Evolutionary conservation across 768 basidiomycete genomes (phyloP).

Genomic region (Piloderma croceum): DNA sequence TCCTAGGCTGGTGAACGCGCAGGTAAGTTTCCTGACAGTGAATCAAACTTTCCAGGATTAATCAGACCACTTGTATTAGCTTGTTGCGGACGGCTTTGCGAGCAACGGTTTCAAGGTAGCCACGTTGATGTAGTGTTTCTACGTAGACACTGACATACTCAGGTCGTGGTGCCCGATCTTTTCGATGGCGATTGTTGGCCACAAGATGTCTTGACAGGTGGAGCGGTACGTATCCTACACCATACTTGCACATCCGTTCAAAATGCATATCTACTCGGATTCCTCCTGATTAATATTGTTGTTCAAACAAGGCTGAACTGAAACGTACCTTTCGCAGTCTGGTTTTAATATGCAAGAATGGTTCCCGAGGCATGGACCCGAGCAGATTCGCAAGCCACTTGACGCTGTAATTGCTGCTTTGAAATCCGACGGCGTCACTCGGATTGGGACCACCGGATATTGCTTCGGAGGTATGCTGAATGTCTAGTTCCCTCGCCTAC

Average conservation of each 20-base stretch:
- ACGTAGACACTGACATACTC: constrained; percentile 23
- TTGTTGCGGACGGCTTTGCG: constrained; percentile 31
- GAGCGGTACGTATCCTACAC: background rate
- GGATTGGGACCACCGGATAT: constrained; percentile 37
- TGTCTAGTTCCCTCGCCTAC: no score
- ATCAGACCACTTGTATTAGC: constrained; percentile 18
- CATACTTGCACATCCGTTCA: background rate
- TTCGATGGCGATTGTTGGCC: constrained; percentile 34
- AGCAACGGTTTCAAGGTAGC: constrained; percentile 33
- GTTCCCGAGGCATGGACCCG: constrained; percentile 28
- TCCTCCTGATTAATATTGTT: background rate
- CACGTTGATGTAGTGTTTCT: constrained; percentile 14
- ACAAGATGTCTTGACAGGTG: background rate
- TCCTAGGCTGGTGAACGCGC: constrained; percentile 26
- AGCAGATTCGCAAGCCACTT: constrained; percentile 28
- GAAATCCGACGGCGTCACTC: constrained; percentile 31
- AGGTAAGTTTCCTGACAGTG: constrained; percentile 16
- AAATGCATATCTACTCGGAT: background rate
- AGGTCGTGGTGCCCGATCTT: constrained; percentile 40
- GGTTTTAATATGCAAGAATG: constrained; percentile 28
- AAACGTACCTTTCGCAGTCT: constrained; percentile 6
- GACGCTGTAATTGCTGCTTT: constrained; percentile 35
- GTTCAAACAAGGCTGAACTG: background rate
- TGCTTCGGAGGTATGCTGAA: constrained; percentile 37
- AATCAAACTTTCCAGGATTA: background rate